Conservation (phyloP, 345 rosid species). For the Odontarrhena argentea region DNA sequence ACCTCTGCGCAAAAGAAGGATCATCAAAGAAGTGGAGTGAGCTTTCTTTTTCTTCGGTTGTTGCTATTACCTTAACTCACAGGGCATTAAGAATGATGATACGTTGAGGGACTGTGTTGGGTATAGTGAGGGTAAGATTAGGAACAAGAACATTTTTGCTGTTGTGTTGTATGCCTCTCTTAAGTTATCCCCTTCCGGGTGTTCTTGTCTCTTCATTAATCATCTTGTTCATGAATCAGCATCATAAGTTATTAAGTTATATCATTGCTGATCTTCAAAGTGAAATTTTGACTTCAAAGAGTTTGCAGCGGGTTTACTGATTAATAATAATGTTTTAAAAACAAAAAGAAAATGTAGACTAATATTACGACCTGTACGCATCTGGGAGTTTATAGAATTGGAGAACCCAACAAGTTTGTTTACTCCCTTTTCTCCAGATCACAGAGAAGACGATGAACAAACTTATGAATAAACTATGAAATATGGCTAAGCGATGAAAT, state of each 20-base stretch:
- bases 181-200: not conserved
- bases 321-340: too few relatives aligned
- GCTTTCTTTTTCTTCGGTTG: conserved; percentile 1
- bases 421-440: too few relatives aligned
- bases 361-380: too few relatives aligned
- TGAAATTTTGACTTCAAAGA: not conserved
- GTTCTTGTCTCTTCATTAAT: not conserved
- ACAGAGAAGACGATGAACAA: too few relatives aligned
- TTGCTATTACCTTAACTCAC: not conserved
- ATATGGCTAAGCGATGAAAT: too few relatives aligned
- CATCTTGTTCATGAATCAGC: not conserved
- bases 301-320: too few relatives aligned
- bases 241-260: not conserved
- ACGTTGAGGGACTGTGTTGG: conserved; percentile 5
- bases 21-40: conserved; percentile 81
- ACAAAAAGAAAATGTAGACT: too few relatives aligned
- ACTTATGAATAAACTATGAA: too few relatives aligned
- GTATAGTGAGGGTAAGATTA: conserved; percentile 7
- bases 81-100: not conserved
- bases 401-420: too few relatives aligned
- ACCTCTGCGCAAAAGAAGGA: conserved; percentile 69
- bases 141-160: conserved; percentile 25
- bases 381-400: too few relatives aligned
- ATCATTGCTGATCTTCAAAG: not conserved
- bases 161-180: conserved; percentile 22